Conservation (phyloP, 768 basidiomycete genomes). For the Panus rudis region DNA sequence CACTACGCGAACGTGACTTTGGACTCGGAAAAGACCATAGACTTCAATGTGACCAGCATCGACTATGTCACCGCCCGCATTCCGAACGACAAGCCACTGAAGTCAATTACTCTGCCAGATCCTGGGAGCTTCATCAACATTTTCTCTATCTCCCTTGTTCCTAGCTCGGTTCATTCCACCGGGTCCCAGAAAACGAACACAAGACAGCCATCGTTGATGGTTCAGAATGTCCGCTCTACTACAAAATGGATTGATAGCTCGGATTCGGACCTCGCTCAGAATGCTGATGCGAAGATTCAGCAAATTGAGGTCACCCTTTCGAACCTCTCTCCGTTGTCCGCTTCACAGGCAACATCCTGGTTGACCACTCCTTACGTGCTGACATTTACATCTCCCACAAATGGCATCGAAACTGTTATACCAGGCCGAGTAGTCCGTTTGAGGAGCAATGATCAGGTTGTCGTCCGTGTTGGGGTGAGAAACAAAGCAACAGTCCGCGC, state of each 20-base stretch:
- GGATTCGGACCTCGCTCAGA: neutral
- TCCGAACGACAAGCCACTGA: slow-evolving; percentile 28
- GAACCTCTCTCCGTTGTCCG: slow-evolving; percentile 37
- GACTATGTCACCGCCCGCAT: slow-evolving; percentile 38
- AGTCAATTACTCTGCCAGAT: slow-evolving; percentile 38
- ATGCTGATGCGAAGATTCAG: slow-evolving; percentile 33
- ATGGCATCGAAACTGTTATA: slow-evolving; percentile 31
- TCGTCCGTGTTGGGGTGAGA: slow-evolving; percentile 40
- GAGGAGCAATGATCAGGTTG: slow-evolving; percentile 42
- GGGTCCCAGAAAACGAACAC: slow-evolving; percentile 15
- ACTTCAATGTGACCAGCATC: slow-evolving; percentile 37
- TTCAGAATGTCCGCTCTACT: slow-evolving; percentile 38
- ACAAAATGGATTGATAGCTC: slow-evolving; percentile 38
- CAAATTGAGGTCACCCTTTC: slow-evolving; percentile 45
- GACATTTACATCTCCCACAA: slow-evolving; percentile 8
- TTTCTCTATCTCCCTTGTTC: slow-evolving; percentile 32
- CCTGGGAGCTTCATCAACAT: slow-evolving; percentile 26
- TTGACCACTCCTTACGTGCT: slow-evolving; percentile 11
- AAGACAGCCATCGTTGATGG: slow-evolving; percentile 26
- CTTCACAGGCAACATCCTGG: slow-evolving; percentile 30
- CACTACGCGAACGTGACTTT: slow-evolving; percentile 23
- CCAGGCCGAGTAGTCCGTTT: slow-evolving; percentile 39
- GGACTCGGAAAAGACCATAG: slow-evolving; percentile 29
- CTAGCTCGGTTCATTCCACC: slow-evolving; percentile 3
- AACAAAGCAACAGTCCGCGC: slow-evolving; percentile 14